Evolutionary conservation across 2,329 filamentous ascomycete genomes (phyloP), one percentile per base, ranked within the genome.

Genomic region (Trichoderma simmonsii): DNA sequence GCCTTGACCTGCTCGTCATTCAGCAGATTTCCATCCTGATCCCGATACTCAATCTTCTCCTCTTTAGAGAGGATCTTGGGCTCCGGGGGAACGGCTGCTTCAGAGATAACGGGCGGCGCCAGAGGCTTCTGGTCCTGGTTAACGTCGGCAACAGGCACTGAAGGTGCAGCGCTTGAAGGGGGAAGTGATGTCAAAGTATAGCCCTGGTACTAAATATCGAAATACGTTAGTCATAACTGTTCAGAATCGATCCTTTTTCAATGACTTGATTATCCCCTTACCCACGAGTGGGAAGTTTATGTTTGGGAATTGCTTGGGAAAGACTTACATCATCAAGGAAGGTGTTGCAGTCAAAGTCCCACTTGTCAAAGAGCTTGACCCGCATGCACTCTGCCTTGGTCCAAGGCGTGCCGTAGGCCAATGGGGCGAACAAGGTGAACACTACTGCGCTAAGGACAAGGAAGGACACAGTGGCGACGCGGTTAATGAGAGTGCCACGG

Each of bases 341-440:
- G 73, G 89, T 95, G 82, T 97, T 97, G 88, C 96, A 99, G 82
- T 99, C 96, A 88, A 95, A 99, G 81, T 99, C 96, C 96, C 96
- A 99, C 2, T 90, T 91, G 72, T 88, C 85, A 79, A 98, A 91
- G 14, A 99, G 85, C 86, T 98, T 98, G 73, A 96, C 91, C 71
- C 90, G 90, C 76, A 90, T 91, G 87, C 96, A 99, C 78, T 96
- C 92, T 72, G 87, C 85, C 85, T 94, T 93, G 66, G 95, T 99
- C 96, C 96, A 99, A 66, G 90, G 86, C 80, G 97, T 98, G 73
- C 96, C 96, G 79, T 99, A 99, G 12, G 93, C 91, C 48, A 99
- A 86, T 51, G 96, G 96, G 11, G 95, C 90, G 81, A 94, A 97
- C n/a, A 98, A 85, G 2, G 88, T 87, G 80, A 98, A 99, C 6